Evolutionary conservation across 2,329 filamentous ascomycete genomes (phyloP).

Genomic region (Colletotrichum sp.): DNA sequence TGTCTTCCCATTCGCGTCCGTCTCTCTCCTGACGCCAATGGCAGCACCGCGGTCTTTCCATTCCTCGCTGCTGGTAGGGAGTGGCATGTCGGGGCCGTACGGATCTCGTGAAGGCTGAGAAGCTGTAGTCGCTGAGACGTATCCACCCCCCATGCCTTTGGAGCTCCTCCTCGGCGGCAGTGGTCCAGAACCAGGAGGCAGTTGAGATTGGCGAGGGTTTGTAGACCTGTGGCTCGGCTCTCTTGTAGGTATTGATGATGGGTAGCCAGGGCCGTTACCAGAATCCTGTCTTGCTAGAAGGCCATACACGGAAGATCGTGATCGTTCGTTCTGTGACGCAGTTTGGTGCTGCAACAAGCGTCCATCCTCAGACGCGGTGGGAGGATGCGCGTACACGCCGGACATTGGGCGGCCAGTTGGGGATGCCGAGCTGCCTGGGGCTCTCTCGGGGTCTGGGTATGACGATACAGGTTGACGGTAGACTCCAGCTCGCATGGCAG

Average conservation of each 20-base stretch:
- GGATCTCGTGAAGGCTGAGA: conserved; percentile 39
- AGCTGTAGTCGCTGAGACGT: conserved; percentile 49
- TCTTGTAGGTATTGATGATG: conserved; percentile 63
- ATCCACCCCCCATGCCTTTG: conserved; percentile 68
- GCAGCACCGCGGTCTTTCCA: conserved; percentile 98
- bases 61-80: conserved; percentile 75
- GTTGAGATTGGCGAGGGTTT: conserved; percentile 59
- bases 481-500: conserved; percentile 8
- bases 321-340: conserved; percentile 62
- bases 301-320: conserved; percentile 61
- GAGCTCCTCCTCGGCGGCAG: conserved; percentile 80
- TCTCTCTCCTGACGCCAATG: conserved; percentile 78
- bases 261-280: conserved; percentile 62
- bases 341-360: conserved; percentile 47
- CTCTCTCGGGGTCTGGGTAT: conserved; percentile 7
- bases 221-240: conserved; percentile 75
- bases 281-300: conserved; percentile 66
- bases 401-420: conserved; percentile 11
- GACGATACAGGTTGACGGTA: conserved; percentile 10
- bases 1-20: conserved; percentile 83
- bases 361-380: conserved; percentile 16
- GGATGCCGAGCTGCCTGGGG: neutral
- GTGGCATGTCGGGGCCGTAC: conserved; percentile 43
- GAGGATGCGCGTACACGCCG: conserved; percentile 26
- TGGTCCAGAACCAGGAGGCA: conserved; percentile 60